Evolutionary conservation across 2,329 filamentous ascomycete genomes (phyloP).

Genomic region (Periconia digitata): DNA sequence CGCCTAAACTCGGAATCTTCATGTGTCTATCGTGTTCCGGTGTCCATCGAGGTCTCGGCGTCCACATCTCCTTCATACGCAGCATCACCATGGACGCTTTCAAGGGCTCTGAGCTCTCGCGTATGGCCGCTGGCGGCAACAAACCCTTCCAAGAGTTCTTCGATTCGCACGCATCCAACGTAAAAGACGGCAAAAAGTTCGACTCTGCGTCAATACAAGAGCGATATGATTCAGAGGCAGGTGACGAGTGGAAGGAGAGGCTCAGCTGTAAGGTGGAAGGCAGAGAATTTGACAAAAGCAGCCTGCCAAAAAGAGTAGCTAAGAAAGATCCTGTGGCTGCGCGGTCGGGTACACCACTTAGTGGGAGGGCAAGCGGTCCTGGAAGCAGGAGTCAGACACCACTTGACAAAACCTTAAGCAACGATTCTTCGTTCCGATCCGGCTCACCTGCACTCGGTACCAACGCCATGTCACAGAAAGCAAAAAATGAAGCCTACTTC

Average conservation of each 20-base stretch:
- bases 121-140: conserved; percentile 93
- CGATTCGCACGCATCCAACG: conserved; percentile 57
- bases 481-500: conserved; percentile 85
- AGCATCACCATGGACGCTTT: conserved; percentile 99
- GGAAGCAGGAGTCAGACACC: conserved; percentile 43
- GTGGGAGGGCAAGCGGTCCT: conserved; percentile 38
- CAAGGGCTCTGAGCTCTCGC: conserved; percentile 87
- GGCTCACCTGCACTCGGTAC: conserved; percentile 43
- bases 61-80: conserved; percentile 97
- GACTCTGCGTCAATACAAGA: conserved; percentile 89
- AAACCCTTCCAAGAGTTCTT: conserved; percentile 86
- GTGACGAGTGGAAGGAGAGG: conserved; percentile 94
- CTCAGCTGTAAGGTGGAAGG: conserved; percentile 86
- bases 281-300: conserved; percentile 75
- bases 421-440: conserved; percentile 36
- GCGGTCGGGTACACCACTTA: conserved; percentile 30
- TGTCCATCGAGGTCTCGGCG: conserved; percentile 89
- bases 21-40: conserved; percentile 97
- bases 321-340: conserved; percentile 35
- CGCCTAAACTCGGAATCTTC: conserved; percentile 97
- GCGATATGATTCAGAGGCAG: conserved; percentile 83
- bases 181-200: conserved; percentile 58
- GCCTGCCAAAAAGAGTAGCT: conserved; percentile 54
- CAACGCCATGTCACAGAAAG: conserved; percentile 51
- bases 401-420: conserved; percentile 37